Percentiles rank a stretch among this genome's conserved stretches.
phyloP scores from a whole-genome alignment of 139 green algal species.

The Chlorella ohadii region DNA sequence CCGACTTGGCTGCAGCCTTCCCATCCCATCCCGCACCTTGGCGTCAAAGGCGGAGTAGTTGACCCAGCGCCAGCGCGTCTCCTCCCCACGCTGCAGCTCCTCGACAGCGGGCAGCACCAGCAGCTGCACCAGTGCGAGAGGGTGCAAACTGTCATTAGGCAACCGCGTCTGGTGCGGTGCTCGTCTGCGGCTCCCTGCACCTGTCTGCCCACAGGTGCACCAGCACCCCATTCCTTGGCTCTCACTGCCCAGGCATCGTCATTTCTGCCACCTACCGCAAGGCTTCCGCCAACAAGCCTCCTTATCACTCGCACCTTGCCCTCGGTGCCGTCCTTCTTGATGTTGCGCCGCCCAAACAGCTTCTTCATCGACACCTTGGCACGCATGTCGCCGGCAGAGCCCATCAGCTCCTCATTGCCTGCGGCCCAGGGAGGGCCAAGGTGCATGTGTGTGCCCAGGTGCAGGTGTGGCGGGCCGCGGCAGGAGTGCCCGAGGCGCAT shows the following conservation, averaged over 20 bases:
- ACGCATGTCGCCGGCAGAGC: constrained; percentile 14
- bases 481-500: too few species aligned
- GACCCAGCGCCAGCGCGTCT: constrained; percentile 80
- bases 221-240: too few species aligned
- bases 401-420: constrained; percentile 55
- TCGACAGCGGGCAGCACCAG: constrained; percentile 68
- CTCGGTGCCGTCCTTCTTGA: constrained; percentile 81
- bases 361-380: constrained; percentile 92
- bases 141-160: not conserved
- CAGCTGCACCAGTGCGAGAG: constrained; percentile 34
- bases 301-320: constrained; percentile 77
- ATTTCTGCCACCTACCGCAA: too few species aligned
- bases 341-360: constrained; percentile 80
- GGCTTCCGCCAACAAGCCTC: too few species aligned
- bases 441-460: too few species aligned
- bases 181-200: not conserved
- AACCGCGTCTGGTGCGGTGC: too few species aligned
- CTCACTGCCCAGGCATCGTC: too few species aligned
- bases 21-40: constrained; percentile 51
- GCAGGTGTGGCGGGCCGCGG: too few species aligned
- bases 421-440: not conserved
- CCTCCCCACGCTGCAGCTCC: constrained; percentile 70
- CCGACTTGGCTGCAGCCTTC: too few species aligned
- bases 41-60: constrained; percentile 93
- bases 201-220: too few species aligned